phyloP scores from a whole-genome alignment of 2,329 filamentous ascomycete genomes.

The Arthrinium phaeospermum region DNA sequence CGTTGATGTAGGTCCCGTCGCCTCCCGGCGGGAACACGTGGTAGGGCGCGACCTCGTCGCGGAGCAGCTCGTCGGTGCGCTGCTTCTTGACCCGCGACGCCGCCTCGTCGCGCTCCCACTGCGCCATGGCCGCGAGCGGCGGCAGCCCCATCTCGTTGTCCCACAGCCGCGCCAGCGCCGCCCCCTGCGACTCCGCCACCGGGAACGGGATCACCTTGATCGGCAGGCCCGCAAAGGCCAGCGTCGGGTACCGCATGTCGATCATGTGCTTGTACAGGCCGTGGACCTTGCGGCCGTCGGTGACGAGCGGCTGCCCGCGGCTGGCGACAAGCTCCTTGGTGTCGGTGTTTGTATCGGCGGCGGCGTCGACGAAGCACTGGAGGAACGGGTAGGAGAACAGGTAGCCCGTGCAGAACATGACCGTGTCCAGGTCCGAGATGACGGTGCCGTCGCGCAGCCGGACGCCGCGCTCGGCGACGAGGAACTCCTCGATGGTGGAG shows the following conservation, averaged over 20 bases:
- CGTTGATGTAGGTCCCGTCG: slow-evolving; percentile 75
- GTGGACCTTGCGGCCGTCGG: slow-evolving; percentile 71
- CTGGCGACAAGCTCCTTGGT: background rate
- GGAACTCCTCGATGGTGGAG: slow-evolving; percentile 63
- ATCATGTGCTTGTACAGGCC: slow-evolving; percentile 83
- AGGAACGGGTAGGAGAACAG: slow-evolving; percentile 84
- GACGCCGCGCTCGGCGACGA: slow-evolving; percentile 61
- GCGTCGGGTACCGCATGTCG: slow-evolving; percentile 74
- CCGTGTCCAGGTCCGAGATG: slow-evolving; percentile 72
- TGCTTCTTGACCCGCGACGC: slow-evolving; percentile 51
- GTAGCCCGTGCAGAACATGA: slow-evolving; percentile 91
- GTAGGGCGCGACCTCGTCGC: slow-evolving; percentile 40
- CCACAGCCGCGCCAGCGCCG: slow-evolving; percentile 79
- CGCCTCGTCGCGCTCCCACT: slow-evolving; percentile 71
- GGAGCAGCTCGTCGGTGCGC: background rate
- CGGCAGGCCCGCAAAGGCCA: slow-evolving; percentile 77
- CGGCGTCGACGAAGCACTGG: slow-evolving; percentile 37
- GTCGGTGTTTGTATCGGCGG: background rate
- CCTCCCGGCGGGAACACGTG: slow-evolving; percentile 59
- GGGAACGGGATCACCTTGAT: slow-evolving; percentile 91
- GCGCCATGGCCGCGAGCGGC: slow-evolving; percentile 64
- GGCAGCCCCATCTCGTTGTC: slow-evolving; percentile 73
- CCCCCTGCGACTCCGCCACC: slow-evolving; percentile 77
- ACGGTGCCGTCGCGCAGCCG: slow-evolving; percentile 67
- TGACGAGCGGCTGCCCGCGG: slow-evolving; percentile 46